Evolutionary conservation across 1,284 basidiomycete species (phyloP), one percentile per base, ranked within the genome.

Genomic region (Somion occarium): DNA sequence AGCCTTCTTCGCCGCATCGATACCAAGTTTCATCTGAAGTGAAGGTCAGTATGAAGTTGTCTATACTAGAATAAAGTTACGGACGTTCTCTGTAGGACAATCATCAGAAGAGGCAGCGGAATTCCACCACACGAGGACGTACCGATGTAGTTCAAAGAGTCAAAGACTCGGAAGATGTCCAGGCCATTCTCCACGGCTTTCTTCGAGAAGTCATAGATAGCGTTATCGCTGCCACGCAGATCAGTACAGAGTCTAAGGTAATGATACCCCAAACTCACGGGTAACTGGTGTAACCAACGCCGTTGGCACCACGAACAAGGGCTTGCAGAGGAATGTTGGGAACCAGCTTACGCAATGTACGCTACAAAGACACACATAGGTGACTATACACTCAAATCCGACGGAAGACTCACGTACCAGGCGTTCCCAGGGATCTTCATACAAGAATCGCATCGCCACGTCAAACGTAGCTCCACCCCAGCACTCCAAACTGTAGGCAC

Each of bases 381-480:
- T 30, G 19, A 45, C n/a, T 56, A 24, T 38, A 3, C 5, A 19
- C 15, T 20, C 13, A 34, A 22, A 25, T 11, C 38, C 22, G 27
- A 7, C 46, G 44, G 44, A 38, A 43, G 22, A 24, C 54, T 9
- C 30, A 74, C 82, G 44, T 58, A 91, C 89, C 74, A 99, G 75
- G 62, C 97, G 85, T 70, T 98, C 96, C 97, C 97, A 99, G 63
- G 97, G 97, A 73, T 99, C 97, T 71, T 99, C 97, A 70, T 99
- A 98, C 67, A 99, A 75, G 89, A 99, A 99, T 52, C 96, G 88
- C 96, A 99, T 98, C 27, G 97, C 91, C 46, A 99, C 97, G 70
- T 99, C 97, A 66, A 99, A 99, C 3, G 97, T 99, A 44, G 97
- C 97, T 59, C 97, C 97, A 66, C 97, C 97, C 97, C 97, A 99